phyloP scores from a whole-genome alignment of 2,329 filamentous ascomycete species.

The Colletotrichum eleusines region DNA sequence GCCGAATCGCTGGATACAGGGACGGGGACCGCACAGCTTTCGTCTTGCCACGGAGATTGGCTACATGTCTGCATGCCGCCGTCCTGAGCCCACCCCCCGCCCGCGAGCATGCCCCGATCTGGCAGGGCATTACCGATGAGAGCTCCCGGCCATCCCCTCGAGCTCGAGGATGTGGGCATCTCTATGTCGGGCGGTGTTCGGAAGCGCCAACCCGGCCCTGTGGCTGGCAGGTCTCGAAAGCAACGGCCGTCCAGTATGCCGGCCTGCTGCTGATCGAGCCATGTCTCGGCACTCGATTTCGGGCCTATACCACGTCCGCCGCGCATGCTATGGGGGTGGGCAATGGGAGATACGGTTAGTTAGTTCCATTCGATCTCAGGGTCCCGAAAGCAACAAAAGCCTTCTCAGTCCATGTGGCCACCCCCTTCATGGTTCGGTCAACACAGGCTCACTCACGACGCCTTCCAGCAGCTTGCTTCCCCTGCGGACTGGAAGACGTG shows the following conservation, averaged over 20 bases:
- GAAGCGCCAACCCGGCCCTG: constrained; percentile 14
- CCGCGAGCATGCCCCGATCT: constrained; percentile 23
- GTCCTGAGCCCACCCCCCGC: neutral
- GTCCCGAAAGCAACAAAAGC: constrained; percentile 3
- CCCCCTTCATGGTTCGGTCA: neutral
- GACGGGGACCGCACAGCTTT: neutral
- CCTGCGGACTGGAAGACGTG: constrained; percentile 24
- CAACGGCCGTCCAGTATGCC: neutral
- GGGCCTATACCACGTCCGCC: neutral
- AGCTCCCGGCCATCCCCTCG: neutral
- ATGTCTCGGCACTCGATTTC: constrained; percentile 14
- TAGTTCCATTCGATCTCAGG: neutral
- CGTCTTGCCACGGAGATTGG: constrained; percentile 3
- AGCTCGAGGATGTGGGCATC: constrained; percentile 29
- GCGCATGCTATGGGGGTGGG: neutral
- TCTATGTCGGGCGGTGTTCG: constrained; percentile 16
- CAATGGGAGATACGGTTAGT: too few species aligned
- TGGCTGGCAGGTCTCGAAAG: neutral
- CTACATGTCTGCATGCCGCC: constrained; percentile 4
- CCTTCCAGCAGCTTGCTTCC: constrained; percentile 31
- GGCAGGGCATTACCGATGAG: constrained; percentile 16
- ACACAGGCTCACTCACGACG: constrained; percentile 7
- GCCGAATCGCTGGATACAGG: constrained; percentile 8
- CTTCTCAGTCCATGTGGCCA: neutral
- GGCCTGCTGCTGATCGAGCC: constrained; percentile 1